Percentiles rank a stretch among this genome's conserved stretches.
Conservation (phyloP, 2,329 filamentous ascomycete species). For the Coleophoma eucalyptorum region DNA sequence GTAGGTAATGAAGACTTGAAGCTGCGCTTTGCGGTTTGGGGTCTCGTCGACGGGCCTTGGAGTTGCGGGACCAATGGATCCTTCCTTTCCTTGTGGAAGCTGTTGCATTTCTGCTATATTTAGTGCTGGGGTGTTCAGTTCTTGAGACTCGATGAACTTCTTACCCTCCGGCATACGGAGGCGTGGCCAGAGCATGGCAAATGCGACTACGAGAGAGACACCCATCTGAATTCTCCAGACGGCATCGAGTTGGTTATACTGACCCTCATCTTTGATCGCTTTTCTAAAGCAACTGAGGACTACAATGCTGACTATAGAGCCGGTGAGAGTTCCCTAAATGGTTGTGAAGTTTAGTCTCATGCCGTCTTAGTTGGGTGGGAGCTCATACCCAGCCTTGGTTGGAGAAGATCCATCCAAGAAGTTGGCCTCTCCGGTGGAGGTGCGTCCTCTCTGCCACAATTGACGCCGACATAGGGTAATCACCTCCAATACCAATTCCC, state of each 20-base stretch:
- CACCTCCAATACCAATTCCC: slow-evolving; percentile 64
- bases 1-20: slow-evolving; percentile 65
- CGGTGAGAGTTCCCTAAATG: slow-evolving; percentile 56
- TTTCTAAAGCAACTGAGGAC: slow-evolving; percentile 60
- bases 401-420: slow-evolving; percentile 81
- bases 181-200: slow-evolving; percentile 74
- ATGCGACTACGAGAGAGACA: slow-evolving; percentile 73
- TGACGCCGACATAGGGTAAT: slow-evolving; percentile 76
- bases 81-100: background rate
- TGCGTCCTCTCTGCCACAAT: slow-evolving; percentile 84
- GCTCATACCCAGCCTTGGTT: slow-evolving; percentile 67
- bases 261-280: slow-evolving; percentile 55
- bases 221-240: slow-evolving; percentile 84
- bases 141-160: slow-evolving; percentile 2
- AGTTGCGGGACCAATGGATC: background rate
- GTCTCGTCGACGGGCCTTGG: background rate
- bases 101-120: background rate
- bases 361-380: too few relatives aligned
- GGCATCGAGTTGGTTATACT: slow-evolving; percentile 56
- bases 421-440: slow-evolving; percentile 76
- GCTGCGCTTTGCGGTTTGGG: slow-evolving; percentile 64
- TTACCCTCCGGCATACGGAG: slow-evolving; percentile 73
- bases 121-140: slow-evolving; percentile 1
- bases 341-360: too few relatives aligned
- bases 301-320: slow-evolving; percentile 71